Conservation (phyloP, 768 basidiomycete genomes). For the Suillus placidus region DNA sequence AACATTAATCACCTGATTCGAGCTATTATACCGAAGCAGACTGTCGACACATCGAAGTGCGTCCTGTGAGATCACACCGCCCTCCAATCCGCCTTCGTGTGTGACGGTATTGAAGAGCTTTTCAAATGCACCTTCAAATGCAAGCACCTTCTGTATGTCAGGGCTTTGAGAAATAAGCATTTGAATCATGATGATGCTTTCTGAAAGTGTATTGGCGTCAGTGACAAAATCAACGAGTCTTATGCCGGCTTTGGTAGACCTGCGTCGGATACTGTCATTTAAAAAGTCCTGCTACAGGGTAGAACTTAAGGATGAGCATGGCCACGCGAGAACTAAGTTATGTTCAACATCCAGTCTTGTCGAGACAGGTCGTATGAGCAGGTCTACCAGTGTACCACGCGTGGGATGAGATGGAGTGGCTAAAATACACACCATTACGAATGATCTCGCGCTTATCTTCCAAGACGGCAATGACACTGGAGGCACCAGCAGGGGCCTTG, state of each 20-base stretch:
- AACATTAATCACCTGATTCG: slow-evolving; percentile 75
- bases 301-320: background rate
- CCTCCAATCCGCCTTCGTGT: slow-evolving; percentile 90
- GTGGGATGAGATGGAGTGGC: background rate
- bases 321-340: background rate
- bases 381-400: slow-evolving; percentile 11
- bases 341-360: slow-evolving; percentile 1
- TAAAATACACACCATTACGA: slow-evolving; percentile 66
- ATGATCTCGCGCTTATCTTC: slow-evolving; percentile 91
- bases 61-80: slow-evolving; percentile 82
- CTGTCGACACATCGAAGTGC: slow-evolving; percentile 85
- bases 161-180: slow-evolving; percentile 81
- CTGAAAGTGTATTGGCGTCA: slow-evolving; percentile 40
- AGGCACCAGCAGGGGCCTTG: slow-evolving; percentile 75
- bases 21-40: slow-evolving; percentile 89
- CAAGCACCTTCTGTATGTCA: slow-evolving; percentile 95
- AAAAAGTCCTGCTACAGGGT: background rate
- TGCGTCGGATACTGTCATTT: background rate
- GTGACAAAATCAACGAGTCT: slow-evolving; percentile 1
- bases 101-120: slow-evolving; percentile 87
- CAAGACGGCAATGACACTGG: slow-evolving; percentile 70
- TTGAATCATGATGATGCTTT: slow-evolving; percentile 83
- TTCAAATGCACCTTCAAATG: slow-evolving; percentile 97
- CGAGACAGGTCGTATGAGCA: slow-evolving; percentile 9
- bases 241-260: slow-evolving; percentile 5